Evolutionary conservation across 257 asterid genomes (phyloP).

Genomic region (Parsonsia alboflavescens): DNA sequence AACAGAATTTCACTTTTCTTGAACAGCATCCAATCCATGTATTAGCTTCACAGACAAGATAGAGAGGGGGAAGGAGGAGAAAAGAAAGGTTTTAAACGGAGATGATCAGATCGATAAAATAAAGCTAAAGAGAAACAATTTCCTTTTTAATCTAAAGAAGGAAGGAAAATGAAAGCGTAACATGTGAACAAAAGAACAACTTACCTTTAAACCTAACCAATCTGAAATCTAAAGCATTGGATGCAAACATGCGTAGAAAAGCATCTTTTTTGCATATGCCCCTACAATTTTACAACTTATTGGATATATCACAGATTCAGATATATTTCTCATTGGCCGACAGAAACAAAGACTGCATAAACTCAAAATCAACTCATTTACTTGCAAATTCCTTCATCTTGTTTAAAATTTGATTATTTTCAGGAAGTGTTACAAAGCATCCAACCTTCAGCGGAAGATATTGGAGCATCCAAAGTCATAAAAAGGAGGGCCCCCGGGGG

Average conservation of each 20-base stretch:
- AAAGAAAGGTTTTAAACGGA: not conserved
- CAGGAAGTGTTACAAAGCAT: not conserved
- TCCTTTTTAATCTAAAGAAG: conserved; percentile 4
- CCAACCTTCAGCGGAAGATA: not conserved
- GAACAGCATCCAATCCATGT: conserved; percentile 26
- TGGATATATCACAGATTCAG: no score
- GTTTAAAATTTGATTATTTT: conserved; percentile 3
- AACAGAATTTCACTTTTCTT: conserved; percentile 20
- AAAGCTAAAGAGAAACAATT: conserved; percentile 19
- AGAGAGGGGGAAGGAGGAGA: conserved; percentile 18
- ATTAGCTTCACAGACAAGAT: conserved; percentile 36
- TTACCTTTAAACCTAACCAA: conserved; percentile 35
- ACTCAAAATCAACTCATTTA: not conserved
- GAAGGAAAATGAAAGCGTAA: conserved; percentile 26
- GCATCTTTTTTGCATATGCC: conserved; percentile 32
- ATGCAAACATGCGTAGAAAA: conserved; percentile 19
- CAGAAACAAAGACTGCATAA: not conserved
- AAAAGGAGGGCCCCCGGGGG: no score
- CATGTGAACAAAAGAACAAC: conserved; percentile 39
- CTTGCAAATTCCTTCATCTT: not conserved
- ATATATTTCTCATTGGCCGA: not conserved
- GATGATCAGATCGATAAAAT: conserved; percentile 20
- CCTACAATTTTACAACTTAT: conserved; percentile 10
- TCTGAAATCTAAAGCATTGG: conserved; percentile 21
- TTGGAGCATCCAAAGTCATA: not conserved